Evolutionary conservation across 202 grass and related monocot genomes (phyloP).

Genomic region (Zoysia matrella): DNA sequence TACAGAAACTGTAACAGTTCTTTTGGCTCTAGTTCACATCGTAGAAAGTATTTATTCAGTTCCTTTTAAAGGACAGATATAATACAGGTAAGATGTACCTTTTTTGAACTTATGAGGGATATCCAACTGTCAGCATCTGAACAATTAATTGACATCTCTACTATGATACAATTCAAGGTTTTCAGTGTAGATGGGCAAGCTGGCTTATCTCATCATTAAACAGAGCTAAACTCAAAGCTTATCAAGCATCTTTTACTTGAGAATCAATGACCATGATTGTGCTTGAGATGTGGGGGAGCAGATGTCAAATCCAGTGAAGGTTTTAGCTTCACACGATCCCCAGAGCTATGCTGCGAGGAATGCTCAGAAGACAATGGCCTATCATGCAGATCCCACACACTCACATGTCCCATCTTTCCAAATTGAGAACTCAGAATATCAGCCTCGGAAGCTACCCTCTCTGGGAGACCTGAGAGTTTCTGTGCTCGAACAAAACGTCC

Average conservation of each 20-base stretch:
- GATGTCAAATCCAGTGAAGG: slow-evolving; percentile 65
- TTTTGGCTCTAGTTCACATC: background rate
- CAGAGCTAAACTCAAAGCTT: slow-evolving; percentile 27
- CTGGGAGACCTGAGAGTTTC: slow-evolving; percentile 53
- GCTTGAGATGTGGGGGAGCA: slow-evolving; percentile 38
- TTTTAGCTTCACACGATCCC: slow-evolving; percentile 63
- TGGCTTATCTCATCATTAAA: slow-evolving; percentile 17
- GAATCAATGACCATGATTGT: slow-evolving; percentile 53
- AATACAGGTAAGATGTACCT: slow-evolving; percentile 42
- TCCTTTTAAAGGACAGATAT: slow-evolving; percentile 1
- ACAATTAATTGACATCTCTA: slow-evolving; percentile 49
- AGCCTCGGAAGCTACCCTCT: slow-evolving; percentile 66
- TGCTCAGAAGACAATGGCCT: slow-evolving; percentile 52
- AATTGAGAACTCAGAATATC: slow-evolving; percentile 71
- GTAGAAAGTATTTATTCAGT: background rate
- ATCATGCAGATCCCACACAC: slow-evolving; percentile 62
- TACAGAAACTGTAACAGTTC: slow-evolving; percentile 10
- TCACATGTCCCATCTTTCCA: slow-evolving; percentile 67
- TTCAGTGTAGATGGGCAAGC: slow-evolving; percentile 28
- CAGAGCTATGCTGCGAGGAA: slow-evolving; percentile 46
- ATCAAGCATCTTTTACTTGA: slow-evolving; percentile 19
- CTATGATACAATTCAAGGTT: slow-evolving; percentile 55
- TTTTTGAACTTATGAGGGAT: slow-evolving; percentile 36
- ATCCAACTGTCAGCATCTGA: slow-evolving; percentile 57
- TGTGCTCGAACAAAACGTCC: slow-evolving; percentile 55